Base-by-base conservation (phyloP, 345 rosid genomes). In the Boechera retrofracta region DNA sequence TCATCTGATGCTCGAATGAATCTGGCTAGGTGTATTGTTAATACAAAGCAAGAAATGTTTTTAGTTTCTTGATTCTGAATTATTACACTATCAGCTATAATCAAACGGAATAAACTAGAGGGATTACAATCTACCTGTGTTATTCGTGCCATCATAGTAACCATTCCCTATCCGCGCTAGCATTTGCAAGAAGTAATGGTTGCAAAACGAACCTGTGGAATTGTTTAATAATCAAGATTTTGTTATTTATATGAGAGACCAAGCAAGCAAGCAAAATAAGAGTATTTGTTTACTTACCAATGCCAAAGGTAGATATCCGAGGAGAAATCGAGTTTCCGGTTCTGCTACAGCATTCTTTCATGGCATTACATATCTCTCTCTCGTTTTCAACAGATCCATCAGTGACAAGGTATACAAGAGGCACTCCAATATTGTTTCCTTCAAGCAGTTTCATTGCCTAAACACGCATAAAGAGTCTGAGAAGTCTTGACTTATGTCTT, bases 311-410 rank as follows among this genome's bases (percentile, higher is more conserved):
- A 72, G 77, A 86, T 65, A 95, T 83, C 75, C 97, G 89, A 67
- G 98, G 98, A 79, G 81, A 67, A 44, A 85, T 79, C 28, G 89
- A 77, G 74, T 81, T 79, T 60, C 45, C 82, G 13, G 74, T 78
- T 12, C 74, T 55, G 60, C 78, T 64, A 72, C 81, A 75, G 69
- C 69, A 73, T 74, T 73, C 82, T 80, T 87, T 87, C 74, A 92
- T 71, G 9, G 73, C 73, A 71, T 77, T 81, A 87, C 97, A 92
- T 72, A 95, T 91, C 60, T 85, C 88, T 81, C 85, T 87, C 80
- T 95, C 99, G 76, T 95, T 83, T 67, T 91, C 92, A 61, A 92
- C 93, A 74, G 91, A 55, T 47, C 99, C 99, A 80, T 95, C 99
- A 52, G 99, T 87, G 58, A 95, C 86, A 21, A 95, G 90, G 80